Base-by-base conservation (phyloP, 352 stramenopile species). In the Globisporangium irregulare region DNA sequence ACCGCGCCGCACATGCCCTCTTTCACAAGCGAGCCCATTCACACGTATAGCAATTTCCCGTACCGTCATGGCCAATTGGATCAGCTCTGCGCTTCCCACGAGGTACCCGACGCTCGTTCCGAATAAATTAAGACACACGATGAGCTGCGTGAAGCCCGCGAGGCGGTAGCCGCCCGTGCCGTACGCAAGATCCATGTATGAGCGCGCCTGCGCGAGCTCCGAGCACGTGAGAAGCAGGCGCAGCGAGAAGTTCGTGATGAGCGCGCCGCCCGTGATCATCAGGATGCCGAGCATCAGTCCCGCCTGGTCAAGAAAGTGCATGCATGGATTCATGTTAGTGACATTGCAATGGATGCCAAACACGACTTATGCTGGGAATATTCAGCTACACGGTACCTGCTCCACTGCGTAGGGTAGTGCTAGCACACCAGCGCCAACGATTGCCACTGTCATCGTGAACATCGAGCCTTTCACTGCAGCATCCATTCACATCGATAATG, bases 381-480 rank as follows among this genome's bases (percentile, higher is more conserved):
- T 32, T 32, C 27, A 32, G 38, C 38, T 15, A 18, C 5, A 46
- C 12, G 38, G 15, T 34, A 77, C 74, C 67, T 94, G 86, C 59
- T 94, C 73, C 1, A 97, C 78, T 2, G 87, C 89, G 60, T 90
- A 97, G 3, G 89, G 89, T 0, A 97, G 73, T 15, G 87, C 82
- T 29, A 97, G 77, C 4, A 95, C 84, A 36, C 89, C 89, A 25
- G 87, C 89, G 20, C 89, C 89, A 8, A 95, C 86, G 34, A 95
- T 94, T 6, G 89, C 84, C 15, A 97, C 87, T 1, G 89, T 94
- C 87, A 97, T 93, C 0, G 89, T 97, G 66, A 95, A 95, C 80
- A 97, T 94, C 66, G 86, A 94, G 24, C 89, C 87, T 78, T 95
- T 97, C 43, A 97, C 87, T 94, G 56, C 59, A 34, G 10, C 27